These are phyloP conservation scores for Lagenaria siceraria DNA, from an alignment of 306 rosid genomes.

Conservation along the genomic window DNA sequence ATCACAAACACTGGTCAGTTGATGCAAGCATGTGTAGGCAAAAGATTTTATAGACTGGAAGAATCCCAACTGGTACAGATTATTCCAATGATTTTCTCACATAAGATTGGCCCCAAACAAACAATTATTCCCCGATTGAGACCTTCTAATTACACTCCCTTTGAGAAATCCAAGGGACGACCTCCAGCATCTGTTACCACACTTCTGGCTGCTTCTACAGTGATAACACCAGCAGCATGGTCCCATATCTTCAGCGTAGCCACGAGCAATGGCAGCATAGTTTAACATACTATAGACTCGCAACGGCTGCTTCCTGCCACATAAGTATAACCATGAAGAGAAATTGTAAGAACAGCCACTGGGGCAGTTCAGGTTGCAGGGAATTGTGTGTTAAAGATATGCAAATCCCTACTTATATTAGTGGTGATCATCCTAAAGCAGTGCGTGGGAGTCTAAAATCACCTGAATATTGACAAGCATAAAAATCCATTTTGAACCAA, in stretches of 20 bases:
- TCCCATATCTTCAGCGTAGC: conserved; percentile 93
- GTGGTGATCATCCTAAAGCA: neutral
- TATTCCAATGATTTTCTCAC: conserved; percentile 57
- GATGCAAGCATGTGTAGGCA: neutral
- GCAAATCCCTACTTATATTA: neutral
- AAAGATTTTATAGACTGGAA: conserved; percentile 44
- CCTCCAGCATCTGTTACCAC: conserved; percentile 86
- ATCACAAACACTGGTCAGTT: neutral
- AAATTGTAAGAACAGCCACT: neutral
- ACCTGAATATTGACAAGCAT: neutral
- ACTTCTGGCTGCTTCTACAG: conserved; percentile 79
- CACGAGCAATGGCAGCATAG: conserved; percentile 83
- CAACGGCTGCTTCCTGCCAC: conserved; percentile 62
- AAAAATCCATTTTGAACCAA: neutral
- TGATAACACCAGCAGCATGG: conserved; percentile 87
- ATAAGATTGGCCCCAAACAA: conserved; percentile 64
- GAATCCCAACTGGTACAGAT: conserved; percentile 95
- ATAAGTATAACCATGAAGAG: conserved; percentile 3
- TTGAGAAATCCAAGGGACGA: conserved; percentile 62
- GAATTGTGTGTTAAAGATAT: neutral
- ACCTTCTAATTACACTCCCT: conserved; percentile 58
- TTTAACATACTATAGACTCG: conserved; percentile 92
- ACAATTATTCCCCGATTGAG: conserved; percentile 75
- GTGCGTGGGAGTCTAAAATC: neutral
- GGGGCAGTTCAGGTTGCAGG: neutral